Conservation (phyloP, 768 basidiomycete species). For the Boletus reticuloceps region DNA sequence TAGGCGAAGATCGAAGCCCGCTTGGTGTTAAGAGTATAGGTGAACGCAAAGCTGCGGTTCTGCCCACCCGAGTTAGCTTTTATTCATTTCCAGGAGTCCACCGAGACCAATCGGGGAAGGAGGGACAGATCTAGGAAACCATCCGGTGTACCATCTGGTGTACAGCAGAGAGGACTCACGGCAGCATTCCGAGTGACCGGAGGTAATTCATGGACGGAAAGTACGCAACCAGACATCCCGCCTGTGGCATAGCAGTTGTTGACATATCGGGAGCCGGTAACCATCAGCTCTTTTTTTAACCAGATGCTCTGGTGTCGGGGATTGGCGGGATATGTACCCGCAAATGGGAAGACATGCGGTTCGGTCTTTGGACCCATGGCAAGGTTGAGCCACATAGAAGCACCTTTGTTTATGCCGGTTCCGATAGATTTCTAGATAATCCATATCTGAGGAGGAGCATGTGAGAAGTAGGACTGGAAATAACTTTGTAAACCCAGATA, state of each 20-base stretch:
- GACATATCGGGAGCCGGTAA: slow-evolving; percentile 12
- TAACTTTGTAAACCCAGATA: slow-evolving; percentile 6
- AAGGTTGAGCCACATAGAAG: background rate
- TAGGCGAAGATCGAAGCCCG: too few species aligned
- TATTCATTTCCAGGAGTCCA: slow-evolving; percentile 14
- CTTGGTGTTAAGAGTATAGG: too few species aligned
- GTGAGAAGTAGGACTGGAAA: slow-evolving; percentile 13
- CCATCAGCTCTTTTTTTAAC: slow-evolving; percentile 3
- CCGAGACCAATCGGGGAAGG: slow-evolving; percentile 10
- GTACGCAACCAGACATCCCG: background rate
- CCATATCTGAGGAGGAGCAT: background rate
- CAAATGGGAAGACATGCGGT: too few species aligned
- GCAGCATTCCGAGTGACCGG: slow-evolving; percentile 9
- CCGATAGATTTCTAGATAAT: too few species aligned
- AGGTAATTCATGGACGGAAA: slow-evolving; percentile 1
- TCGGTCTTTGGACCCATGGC: background rate
- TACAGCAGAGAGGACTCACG: slow-evolving; percentile 8
- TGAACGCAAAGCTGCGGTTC: background rate
- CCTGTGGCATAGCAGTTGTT: slow-evolving; percentile 4
- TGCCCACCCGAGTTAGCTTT: slow-evolving; percentile 13
- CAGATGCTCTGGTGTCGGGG: too few species aligned
- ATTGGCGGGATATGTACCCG: background rate
- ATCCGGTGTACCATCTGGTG: slow-evolving; percentile 3
- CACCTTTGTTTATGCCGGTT: slow-evolving; percentile 3
- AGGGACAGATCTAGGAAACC: slow-evolving; percentile 17